phyloP scores from a whole-genome alignment of 108 stramenopile genomes.

The Conticribra weissflogii region DNA sequence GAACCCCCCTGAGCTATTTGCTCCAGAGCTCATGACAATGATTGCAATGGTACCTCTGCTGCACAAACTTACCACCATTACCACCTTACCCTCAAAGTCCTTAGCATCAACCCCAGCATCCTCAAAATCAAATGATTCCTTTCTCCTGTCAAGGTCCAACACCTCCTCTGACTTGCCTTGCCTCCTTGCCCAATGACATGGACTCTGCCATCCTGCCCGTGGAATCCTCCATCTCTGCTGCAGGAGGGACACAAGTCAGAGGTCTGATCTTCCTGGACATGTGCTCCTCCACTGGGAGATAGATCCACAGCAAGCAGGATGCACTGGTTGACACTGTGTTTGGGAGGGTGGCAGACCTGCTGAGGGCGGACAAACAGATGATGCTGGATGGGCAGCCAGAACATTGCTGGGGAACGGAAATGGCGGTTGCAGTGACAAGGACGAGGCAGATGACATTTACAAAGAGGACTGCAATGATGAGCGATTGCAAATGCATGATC shows the following conservation, averaged over 20 bases:
- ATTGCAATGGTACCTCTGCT: no score
- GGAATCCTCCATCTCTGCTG: slow-evolving; percentile 60
- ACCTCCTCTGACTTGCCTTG: slow-evolving; percentile 65
- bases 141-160: slow-evolving; percentile 64
- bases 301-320: slow-evolving; percentile 72
- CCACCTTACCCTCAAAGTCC: slow-evolving; percentile 54
- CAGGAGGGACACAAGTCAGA: slow-evolving; percentile 1
- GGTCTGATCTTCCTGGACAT: slow-evolving; percentile 15
- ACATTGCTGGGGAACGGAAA: not conserved
- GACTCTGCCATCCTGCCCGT: slow-evolving; percentile 50
- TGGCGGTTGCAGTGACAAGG: no score
- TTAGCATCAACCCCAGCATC: slow-evolving; percentile 69
- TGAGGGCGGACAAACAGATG: slow-evolving; percentile 69
- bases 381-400: slow-evolving; percentile 50
- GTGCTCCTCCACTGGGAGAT: slow-evolving; percentile 62
- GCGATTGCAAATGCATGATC: slow-evolving; percentile 61
- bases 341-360: slow-evolving; percentile 75
- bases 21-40: no score
- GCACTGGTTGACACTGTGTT: slow-evolving; percentile 77
- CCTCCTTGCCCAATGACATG: no score
- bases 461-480: slow-evolving; percentile 22
- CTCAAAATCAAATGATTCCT: slow-evolving; percentile 77
- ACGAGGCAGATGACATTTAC: slow-evolving; percentile 1
- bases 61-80: slow-evolving; percentile 5
- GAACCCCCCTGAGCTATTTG: no score